Percentiles rank a stretch among this genome's conserved stretches.
These are phyloP conservation scores for Pholiota conissans DNA, from an alignment of 768 basidiomycete genomes.

Conservation along the genomic window DNA sequence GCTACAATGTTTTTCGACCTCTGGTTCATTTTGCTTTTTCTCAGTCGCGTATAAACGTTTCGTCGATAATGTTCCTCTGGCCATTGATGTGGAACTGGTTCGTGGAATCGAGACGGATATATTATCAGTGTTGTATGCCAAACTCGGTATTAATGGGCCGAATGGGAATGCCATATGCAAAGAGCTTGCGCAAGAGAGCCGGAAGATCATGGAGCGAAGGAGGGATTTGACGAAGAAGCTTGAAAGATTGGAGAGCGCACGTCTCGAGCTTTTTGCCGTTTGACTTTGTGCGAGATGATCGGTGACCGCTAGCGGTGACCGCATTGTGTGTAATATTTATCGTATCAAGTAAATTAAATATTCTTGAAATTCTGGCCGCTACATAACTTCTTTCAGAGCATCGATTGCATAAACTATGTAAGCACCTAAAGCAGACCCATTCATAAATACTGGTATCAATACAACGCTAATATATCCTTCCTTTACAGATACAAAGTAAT, in stretches of 20 bases:
- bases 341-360: too few relatives aligned
- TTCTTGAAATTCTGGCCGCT: too few relatives aligned
- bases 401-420: too few relatives aligned
- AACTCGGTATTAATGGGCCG: slow-evolving; percentile 51
- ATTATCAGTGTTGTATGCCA: slow-evolving; percentile 42
- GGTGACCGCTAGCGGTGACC: too few relatives aligned
- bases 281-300: too few relatives aligned
- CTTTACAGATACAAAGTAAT: too few relatives aligned
- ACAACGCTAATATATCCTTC: too few relatives aligned
- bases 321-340: too few relatives aligned
- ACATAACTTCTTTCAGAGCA: too few relatives aligned
- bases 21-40: neutral
- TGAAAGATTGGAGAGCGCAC: slow-evolving; percentile 48
- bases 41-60: slow-evolving; percentile 63
- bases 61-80: slow-evolving; percentile 54
- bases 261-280: neutral
- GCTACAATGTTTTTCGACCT: neutral
- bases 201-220: slow-evolving; percentile 40
- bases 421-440: too few relatives aligned
- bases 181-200: slow-evolving; percentile 52
- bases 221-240: slow-evolving; percentile 51
- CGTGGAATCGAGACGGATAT: slow-evolving; percentile 49
- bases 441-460: too few relatives aligned
- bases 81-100: slow-evolving; percentile 57
- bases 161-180: slow-evolving; percentile 48